Evolutionary conservation across 148 eudicot species (phyloP).

Genomic region (Diospyros kaki): DNA sequence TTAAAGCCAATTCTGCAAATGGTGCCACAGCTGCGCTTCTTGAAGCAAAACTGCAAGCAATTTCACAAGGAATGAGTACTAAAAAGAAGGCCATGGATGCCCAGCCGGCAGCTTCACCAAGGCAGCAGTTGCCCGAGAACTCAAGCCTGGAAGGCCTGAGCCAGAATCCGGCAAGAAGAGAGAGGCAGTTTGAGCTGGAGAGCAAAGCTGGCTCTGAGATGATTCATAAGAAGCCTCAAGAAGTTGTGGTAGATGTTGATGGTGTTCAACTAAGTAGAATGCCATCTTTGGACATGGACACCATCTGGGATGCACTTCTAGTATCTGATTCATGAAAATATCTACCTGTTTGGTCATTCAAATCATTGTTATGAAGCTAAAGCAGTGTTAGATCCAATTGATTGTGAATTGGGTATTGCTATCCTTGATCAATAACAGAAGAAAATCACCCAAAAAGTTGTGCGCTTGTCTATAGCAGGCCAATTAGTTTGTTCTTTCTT

Average conservation of each 20-base stretch:
- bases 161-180: slow-evolving; percentile 14
- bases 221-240: slow-evolving; percentile 21
- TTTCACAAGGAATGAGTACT: slow-evolving; percentile 31
- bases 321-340: slow-evolving; percentile 47
- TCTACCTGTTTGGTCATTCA: background rate
- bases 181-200: slow-evolving; percentile 28
- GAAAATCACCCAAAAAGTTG: no score
- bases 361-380: no score
- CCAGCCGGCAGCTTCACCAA: slow-evolving; percentile 9
- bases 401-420: no score
- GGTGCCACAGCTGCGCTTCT: slow-evolving; percentile 67
- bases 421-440: no score
- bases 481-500: no score
- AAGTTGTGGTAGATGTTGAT: slow-evolving; percentile 33
- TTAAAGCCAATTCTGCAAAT: slow-evolving; percentile 42
- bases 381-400: no score
- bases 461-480: no score
- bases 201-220: slow-evolving; percentile 25
- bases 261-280: slow-evolving; percentile 82
- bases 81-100: slow-evolving; percentile 21
- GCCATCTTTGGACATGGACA: slow-evolving; percentile 97
- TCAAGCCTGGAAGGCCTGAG: background rate
- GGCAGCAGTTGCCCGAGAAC: background rate
- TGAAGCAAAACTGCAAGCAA: slow-evolving; percentile 64
- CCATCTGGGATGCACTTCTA: slow-evolving; percentile 86